Conservation (phyloP, 257 asterid species). For the Osmanthus fragrans region DNA sequence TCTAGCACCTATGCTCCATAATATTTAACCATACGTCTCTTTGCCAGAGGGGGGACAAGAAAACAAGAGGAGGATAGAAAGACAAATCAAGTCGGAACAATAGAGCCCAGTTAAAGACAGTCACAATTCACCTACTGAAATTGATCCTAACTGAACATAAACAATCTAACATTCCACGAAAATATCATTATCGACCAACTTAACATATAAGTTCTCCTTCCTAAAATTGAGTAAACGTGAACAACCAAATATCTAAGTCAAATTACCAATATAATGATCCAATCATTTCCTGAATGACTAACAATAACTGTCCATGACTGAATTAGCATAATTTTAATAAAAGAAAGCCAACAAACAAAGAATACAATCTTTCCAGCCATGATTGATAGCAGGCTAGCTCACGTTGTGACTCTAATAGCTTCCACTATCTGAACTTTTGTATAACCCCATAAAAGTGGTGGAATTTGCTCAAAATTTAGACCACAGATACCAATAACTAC, state of each 20-base stretch:
- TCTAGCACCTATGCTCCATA: conserved; percentile 10
- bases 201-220: not conserved
- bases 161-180: not conserved
- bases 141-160: not conserved
- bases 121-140: not conserved
- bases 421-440: not conserved
- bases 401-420: not conserved
- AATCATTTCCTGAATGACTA: not conserved
- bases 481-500: not conserved
- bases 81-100: not conserved
- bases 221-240: not conserved
- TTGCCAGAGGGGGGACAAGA: not conserved
- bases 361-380: not conserved
- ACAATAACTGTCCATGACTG: not conserved
- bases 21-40: conserved; percentile 6
- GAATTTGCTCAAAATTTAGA: not conserved
- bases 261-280: not conserved
- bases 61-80: not conserved
- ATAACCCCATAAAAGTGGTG: not conserved
- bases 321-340: not conserved
- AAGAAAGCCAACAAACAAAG: not conserved
- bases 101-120: not conserved
- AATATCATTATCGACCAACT: not conserved
- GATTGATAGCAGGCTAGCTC: not conserved
- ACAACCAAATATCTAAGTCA: not conserved